Percentiles rank a stretch among this genome's conserved stretches.
phyloP scores from a whole-genome alignment of 495 filamentous ascomycete genomes.

The Letharia columbiana region DNA sequence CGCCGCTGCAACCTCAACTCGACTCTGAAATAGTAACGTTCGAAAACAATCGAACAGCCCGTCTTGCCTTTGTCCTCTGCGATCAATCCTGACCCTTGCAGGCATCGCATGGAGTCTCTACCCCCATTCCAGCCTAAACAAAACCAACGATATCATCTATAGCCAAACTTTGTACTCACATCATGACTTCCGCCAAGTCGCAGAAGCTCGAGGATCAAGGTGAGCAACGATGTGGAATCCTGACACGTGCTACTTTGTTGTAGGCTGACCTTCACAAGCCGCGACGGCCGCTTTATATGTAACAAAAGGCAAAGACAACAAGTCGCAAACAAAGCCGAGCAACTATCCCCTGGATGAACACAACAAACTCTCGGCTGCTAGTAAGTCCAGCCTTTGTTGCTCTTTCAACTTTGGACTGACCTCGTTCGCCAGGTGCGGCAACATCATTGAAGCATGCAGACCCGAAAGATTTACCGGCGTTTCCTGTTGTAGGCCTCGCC shows the following conservation, averaged over 20 bases:
- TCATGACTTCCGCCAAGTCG: slow-evolving; percentile 23
- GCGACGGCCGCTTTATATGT: slow-evolving; percentile 47
- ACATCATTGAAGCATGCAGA: slow-evolving; percentile 59
- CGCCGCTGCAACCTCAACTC: not conserved
- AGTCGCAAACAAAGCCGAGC: slow-evolving; percentile 32
- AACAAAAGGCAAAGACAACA: slow-evolving; percentile 37
- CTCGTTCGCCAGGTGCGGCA: slow-evolving; percentile 39
- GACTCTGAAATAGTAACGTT: not conserved
- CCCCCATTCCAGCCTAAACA: not conserved
- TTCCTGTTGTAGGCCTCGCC: slow-evolving; percentile 53
- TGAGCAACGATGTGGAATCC: not conserved
- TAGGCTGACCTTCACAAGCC: slow-evolving; percentile 30
- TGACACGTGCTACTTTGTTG: not conserved
- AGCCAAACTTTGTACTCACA: not conserved
- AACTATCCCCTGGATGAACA: slow-evolving; percentile 35
- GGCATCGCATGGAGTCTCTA: not conserved
- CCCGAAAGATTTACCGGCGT: slow-evolving; percentile 58
- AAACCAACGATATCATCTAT: not conserved
- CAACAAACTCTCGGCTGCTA: slow-evolving; percentile 45
- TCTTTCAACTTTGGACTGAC: slow-evolving; percentile 2
- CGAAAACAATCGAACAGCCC: not conserved
- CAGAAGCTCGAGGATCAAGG: slow-evolving; percentile 31
- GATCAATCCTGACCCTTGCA: not conserved
- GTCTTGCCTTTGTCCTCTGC: not conserved
- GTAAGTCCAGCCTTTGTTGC: slow-evolving; percentile 28